Base-by-base conservation (phyloP, 192 early-diverging fungal genomes). In the Podila verticillata region DNA sequence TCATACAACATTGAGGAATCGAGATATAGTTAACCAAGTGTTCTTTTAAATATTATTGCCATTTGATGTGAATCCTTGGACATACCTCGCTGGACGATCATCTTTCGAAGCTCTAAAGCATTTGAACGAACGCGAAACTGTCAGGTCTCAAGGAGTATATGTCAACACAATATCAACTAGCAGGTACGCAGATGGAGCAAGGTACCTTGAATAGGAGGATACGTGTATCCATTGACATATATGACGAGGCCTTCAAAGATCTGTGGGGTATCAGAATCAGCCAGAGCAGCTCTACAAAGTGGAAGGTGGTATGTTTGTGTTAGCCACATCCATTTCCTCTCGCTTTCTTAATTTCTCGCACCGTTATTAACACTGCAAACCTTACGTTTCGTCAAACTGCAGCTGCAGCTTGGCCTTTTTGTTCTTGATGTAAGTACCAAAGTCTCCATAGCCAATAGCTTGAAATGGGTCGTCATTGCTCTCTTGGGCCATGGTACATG, bases 201-300 rank as follows among this genome's bases (percentile, higher is more conserved):
- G 47, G 56, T 79, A 72, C 77, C 70, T 51, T 80, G 77, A 51
- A 72, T 68, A 15, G 77, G 77, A 7, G 91, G 90, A 47, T 87
- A 72, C 2, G 92, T 92, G 57, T 91, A 93, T n/a, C 92, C 92
- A 59, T 92, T 92, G 36, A 92, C 87, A 64, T 91, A 85, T 29
- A 93, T 82, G 12, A 78, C 73, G 4, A 83, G 48, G 5, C 84
- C 83, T 58, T 82, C 72, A 62, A 87, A 89, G 4, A 86, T 78
- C 30, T 68, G 72, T 8, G 72, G 32, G 1, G 47, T 49, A 24
- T 84, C 74, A 12, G 65, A 47, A n/a, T 62, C 57, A 32, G 64
- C 78, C 34, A 70, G 57, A 8, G 73, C 63, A 39, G 74, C 70
- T 13, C 70, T 75, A 44, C 1, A 15, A 44, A 44, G 39, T 28